Conservation (phyloP, 441 rosid genomes). For the Gossypium trilobum region DNA sequence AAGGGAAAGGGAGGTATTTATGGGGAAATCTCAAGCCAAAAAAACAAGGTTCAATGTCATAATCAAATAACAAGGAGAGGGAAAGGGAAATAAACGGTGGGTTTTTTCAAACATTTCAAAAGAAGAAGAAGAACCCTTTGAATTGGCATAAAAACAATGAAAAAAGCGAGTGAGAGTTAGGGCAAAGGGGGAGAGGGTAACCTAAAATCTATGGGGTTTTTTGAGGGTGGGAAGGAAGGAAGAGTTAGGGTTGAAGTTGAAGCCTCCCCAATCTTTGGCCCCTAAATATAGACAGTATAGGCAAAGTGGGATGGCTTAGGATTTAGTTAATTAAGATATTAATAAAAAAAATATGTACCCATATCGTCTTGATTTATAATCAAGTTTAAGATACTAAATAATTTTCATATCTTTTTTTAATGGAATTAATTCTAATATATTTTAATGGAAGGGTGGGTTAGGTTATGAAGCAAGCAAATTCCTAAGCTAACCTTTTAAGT, state of each 20-base stretch:
- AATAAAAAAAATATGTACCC: too few species aligned
- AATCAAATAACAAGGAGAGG: constrained; percentile 9
- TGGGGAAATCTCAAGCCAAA: constrained; percentile 17
- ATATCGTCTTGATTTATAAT: not conserved
- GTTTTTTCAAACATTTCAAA: not conserved
- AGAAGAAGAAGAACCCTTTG: constrained; percentile 14
- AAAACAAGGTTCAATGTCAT: constrained; percentile 20
- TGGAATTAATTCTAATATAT: too few species aligned
- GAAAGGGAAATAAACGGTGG: not conserved
- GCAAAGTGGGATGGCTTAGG: constrained; percentile 3
- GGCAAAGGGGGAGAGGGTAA: not conserved
- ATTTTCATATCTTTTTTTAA: not conserved
- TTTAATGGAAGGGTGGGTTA: constrained; percentile 15
- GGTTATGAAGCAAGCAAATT: constrained; percentile 42
- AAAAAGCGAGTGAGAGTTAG: constrained; percentile 14
- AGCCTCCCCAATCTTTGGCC: constrained; percentile 20
- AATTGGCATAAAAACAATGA: constrained; percentile 30
- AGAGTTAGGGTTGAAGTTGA: constrained; percentile 33
- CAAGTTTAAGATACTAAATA: not conserved
- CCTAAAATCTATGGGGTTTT: not conserved
- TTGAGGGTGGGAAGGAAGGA: constrained; percentile 26
- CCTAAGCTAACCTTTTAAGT: constrained; percentile 35
- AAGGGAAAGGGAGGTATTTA: constrained; percentile 16
- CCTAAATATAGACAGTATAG: constrained; percentile 41
- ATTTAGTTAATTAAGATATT: not conserved